phyloP scores from a whole-genome alignment of 2,329 filamentous ascomycete genomes.

The Ceratocystis cacaofunesta region DNA sequence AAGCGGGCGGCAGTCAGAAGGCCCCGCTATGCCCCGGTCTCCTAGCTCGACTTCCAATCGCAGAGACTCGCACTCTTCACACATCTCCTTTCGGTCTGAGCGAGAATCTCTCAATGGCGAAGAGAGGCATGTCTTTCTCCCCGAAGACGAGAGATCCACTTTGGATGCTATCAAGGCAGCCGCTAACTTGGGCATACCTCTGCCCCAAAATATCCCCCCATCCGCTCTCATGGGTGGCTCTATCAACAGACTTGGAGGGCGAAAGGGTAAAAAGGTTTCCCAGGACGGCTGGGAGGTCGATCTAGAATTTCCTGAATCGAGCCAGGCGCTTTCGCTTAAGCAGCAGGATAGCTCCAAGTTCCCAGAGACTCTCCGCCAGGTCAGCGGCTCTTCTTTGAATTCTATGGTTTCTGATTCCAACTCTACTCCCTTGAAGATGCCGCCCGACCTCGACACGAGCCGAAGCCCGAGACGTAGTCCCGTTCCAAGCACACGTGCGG shows the following conservation, averaged over 20 bases:
- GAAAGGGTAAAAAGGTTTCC: slow-evolving; percentile 56
- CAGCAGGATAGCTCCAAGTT: slow-evolving; percentile 44
- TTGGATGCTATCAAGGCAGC: slow-evolving; percentile 75
- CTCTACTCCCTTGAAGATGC: slow-evolving; percentile 23
- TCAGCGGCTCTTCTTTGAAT: slow-evolving; percentile 41
- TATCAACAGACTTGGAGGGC: slow-evolving; percentile 73
- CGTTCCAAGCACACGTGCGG: slow-evolving; percentile 25
- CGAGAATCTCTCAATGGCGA: slow-evolving; percentile 62
- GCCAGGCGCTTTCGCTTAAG: slow-evolving; percentile 50
- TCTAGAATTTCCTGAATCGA: slow-evolving; percentile 48
- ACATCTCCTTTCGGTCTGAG: slow-evolving; percentile 68
- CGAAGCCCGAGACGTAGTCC: slow-evolving; percentile 13
- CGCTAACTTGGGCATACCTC: slow-evolving; percentile 76
- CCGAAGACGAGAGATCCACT: slow-evolving; percentile 70
- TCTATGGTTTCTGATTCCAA: slow-evolving; percentile 35
- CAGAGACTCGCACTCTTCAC: slow-evolving; percentile 68
- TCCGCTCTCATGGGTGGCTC: slow-evolving; percentile 85
- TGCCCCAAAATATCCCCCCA: slow-evolving; percentile 71
- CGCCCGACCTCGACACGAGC: slow-evolving; percentile 5
- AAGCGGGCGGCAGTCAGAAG: slow-evolving; percentile 32
- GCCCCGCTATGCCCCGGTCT: slow-evolving; percentile 27
- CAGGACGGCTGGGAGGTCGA: slow-evolving; percentile 75
- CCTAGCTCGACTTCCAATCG: slow-evolving; percentile 31
- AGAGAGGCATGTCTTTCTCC: slow-evolving; percentile 73
- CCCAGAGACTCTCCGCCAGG: slow-evolving; percentile 52